phyloP scores from a whole-genome alignment of 768 basidiomycete genomes.

The Amanita thiersii region DNA sequence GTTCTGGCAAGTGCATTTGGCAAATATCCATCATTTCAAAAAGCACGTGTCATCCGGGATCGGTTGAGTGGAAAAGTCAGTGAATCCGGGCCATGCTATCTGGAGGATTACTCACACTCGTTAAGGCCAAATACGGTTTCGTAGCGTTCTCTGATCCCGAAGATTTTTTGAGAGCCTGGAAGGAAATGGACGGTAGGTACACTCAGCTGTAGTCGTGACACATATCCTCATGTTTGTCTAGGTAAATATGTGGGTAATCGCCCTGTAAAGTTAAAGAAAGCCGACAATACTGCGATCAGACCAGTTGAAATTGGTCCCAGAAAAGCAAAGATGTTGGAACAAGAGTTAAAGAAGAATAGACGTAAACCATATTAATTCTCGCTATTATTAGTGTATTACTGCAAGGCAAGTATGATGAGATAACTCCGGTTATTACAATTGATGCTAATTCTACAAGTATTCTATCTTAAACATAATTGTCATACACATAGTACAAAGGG shows the following conservation, averaged over 20 bases:
- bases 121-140: constrained; percentile 92
- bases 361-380: constrained; percentile 66
- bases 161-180: constrained; percentile 97
- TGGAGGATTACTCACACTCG: background rate
- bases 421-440: constrained; percentile 5
- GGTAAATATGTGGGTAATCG: constrained; percentile 99
- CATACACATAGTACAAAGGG: constrained; percentile 1
- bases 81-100: background rate
- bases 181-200: constrained; percentile 92
- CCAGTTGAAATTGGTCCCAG: constrained; percentile 91
- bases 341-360: constrained; percentile 86
- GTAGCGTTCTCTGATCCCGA: constrained; percentile 98
- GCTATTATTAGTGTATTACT: background rate
- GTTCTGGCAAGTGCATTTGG: constrained; percentile 89
- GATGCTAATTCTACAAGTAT: constrained; percentile 1
- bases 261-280: constrained; percentile 95
- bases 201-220: background rate
- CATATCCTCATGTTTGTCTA: constrained; percentile 12
- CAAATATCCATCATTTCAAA: constrained; percentile 89
- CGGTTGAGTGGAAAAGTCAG: constrained; percentile 86
- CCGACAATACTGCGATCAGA: constrained; percentile 76
- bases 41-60: constrained; percentile 93
- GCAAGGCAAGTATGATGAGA: constrained; percentile 4
- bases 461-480: background rate
- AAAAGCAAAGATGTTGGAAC: constrained; percentile 87